These are phyloP conservation scores for Tuctoria greenei DNA, from an alignment of 176 grass and related monocot species.

Conservation along the genomic window DNA sequence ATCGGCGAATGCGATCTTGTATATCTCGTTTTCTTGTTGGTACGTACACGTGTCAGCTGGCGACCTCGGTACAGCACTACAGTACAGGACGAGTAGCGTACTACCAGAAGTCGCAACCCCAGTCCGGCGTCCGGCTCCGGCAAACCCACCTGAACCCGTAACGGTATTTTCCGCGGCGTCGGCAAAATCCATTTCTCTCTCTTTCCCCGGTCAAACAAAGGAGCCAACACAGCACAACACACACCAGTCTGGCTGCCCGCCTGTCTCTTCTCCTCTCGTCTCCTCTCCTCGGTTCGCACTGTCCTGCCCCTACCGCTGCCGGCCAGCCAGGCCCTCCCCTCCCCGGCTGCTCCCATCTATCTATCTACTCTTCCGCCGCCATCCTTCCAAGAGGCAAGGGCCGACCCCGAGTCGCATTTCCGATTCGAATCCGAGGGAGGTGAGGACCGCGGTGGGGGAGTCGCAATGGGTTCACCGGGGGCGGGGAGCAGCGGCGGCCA, in stretches of 20 bases:
- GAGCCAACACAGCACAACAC: constrained; percentile 12
- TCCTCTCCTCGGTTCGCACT: not conserved
- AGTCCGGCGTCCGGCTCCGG: too few relatives aligned
- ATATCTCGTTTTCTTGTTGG: too few relatives aligned
- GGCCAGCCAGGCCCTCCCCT: not conserved
- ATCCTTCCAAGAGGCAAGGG: not conserved
- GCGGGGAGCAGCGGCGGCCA: constrained; percentile 41
- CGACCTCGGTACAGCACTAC: too few relatives aligned
- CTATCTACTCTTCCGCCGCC: not conserved
- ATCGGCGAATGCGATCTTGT: not conserved
- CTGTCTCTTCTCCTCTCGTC: not conserved
- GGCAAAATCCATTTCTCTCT: not conserved
- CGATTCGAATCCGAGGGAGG: not conserved
- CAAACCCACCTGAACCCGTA: too few relatives aligned
- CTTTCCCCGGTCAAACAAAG: constrained; percentile 22
- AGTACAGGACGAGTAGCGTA: not conserved
- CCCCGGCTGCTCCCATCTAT: not conserved
- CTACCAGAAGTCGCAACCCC: not conserved
- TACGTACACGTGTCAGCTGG: not conserved
- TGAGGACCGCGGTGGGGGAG: too few relatives aligned
- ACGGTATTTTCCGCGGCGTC: too few relatives aligned
- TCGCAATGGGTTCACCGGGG: constrained; percentile 40
- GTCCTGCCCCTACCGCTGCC: constrained; percentile 17
- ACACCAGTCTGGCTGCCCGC: constrained; percentile 5
- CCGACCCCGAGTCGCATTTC: not conserved